Base-by-base conservation (phyloP, 257 asterid genomes). In the Solanum appendiculatum region DNA sequence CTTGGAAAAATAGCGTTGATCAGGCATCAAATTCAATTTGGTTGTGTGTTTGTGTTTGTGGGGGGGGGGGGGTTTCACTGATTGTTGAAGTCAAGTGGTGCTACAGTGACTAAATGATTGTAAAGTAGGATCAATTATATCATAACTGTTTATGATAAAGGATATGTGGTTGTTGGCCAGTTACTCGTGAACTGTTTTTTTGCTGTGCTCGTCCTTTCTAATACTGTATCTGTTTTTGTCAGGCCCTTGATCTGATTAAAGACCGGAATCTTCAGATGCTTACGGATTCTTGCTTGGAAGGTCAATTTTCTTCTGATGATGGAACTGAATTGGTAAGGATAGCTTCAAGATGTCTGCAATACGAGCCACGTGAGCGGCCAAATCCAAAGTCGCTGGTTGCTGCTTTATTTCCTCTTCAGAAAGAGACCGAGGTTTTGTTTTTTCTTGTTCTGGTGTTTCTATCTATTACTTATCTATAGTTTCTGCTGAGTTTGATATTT, bases 301-400 rank as follows among this genome's bases (percentile, higher is more conserved):
- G 99, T 37, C 98, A 97, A 82, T 95, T 95, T 86, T 93, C 98
- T 15, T 92, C 91, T 58, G 97, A 93, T 60, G 99, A 95, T 85
- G 96, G 98, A 29, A 94, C 98, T 36, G 98, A 95, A 88, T 91
- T 97, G 92, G 98, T 97, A 12, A 90, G 98, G 56, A 85, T 97
- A 89, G 99, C 99, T 86, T 93, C 98, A 48, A 95, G 98, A 86
- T 97, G 99, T 93, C 90, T 97, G 93, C 98, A 97, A 85, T 95
- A 94, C 60, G 99, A 97, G 89, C 96, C 98, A 23, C 95, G 96
- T 29, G 99, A 95, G 86, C 92, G 99, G 88, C 99, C 99, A 66
- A 96, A 92, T n/a, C 87, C 96, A 18, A 95, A 93, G 93, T 89
- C 93, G 5, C 90, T 97, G 63, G 96, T 93, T 56, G 60, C 96